Base-by-base conservation (phyloP, 768 basidiomycete species). In the Tephrocybe sp. region DNA sequence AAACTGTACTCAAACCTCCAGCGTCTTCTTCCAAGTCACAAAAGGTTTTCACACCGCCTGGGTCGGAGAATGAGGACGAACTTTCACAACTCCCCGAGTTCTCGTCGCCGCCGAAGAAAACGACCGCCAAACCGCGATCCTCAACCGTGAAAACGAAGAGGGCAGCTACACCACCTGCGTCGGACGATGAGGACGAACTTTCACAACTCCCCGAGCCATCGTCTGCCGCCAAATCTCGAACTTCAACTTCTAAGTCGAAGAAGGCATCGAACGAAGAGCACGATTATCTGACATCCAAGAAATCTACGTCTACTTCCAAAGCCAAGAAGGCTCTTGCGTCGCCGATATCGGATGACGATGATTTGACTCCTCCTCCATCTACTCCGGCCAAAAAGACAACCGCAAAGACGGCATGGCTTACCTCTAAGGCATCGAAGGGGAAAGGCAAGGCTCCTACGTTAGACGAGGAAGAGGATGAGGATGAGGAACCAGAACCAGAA, bases 281-380 rank as follows among this genome's bases (percentile, higher is more conserved):
- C 26, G 4, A 26, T 26, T 26, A 14, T 19, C 30, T 9, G 16
- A 10, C 42, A 10, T 36, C 19, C 5, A 45, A 13, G 38, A 32
- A 39, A 22, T 1, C 34, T 22, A 8, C 17, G 50, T 38, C 47
- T 1, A 50, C 44, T 6, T 39, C 43, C 17, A 51, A 39, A 30
- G 20, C 31, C 3, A 45, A 47, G 14, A 49, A 50, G 16, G 20
- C 11, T 22, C 7, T 48, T 4, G 23, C 12, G 7, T 31, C 40
- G 16, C 23, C 35, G 3, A n/a, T 19, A n/a, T 56, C 48, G 12
- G 57, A 55, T 8, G 57, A 49, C 9, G 57, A 51, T 10, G 30
- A 42, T 6, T 10, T 26, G 6, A 20, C 20, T 43, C 39, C 20
- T 43, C 39, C 36, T 45, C 20, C 50, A 45, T 6, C 33, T 20